Evolutionary conservation across 2,329 filamentous ascomycete genomes (phyloP).

Genomic region (Colletotrichum agaves): DNA sequence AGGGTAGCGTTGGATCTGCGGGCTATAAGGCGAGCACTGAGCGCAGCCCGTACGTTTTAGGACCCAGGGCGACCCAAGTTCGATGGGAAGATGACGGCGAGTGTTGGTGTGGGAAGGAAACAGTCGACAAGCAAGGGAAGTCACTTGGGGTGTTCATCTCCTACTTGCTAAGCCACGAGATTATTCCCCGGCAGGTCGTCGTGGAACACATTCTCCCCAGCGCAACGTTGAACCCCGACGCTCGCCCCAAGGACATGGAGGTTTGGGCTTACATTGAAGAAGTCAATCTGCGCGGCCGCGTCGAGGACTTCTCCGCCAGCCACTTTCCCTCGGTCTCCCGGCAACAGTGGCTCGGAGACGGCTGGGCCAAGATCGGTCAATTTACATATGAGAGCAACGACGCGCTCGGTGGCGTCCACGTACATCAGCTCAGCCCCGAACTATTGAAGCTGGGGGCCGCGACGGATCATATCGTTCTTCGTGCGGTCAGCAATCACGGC

Average conservation of each 20-base stretch:
- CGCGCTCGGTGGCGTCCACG: conserved; percentile 58
- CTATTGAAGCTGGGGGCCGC: conserved; percentile 57
- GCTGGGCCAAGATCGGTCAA: conserved; percentile 67
- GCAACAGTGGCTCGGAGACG: conserved; percentile 41
- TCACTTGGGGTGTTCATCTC: conserved; percentile 72
- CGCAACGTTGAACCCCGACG: conserved; percentile 69
- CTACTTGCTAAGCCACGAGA: conserved; percentile 66
- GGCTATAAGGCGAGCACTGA: conserved; percentile 29
- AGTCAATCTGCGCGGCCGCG: conserved; percentile 49
- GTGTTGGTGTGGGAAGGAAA: conserved; percentile 80
- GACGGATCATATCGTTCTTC: conserved; percentile 64
- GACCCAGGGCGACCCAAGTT: conserved; percentile 67
- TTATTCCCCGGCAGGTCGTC: conserved; percentile 76
- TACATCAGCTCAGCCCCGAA: conserved; percentile 63
- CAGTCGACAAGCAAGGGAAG: conserved; percentile 51
- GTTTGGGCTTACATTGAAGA: conserved; percentile 72
- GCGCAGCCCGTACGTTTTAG: conserved; percentile 37
- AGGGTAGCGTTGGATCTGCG: conserved; percentile 37
- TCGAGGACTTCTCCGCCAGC: conserved; percentile 55
- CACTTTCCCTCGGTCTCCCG: conserved; percentile 51
- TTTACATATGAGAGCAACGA: conserved; percentile 63
- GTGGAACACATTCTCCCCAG: conserved; percentile 76
- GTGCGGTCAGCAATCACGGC: conserved; percentile 69
- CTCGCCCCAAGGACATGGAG: conserved; percentile 76
- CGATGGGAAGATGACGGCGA: conserved; percentile 84